phyloP scores from a whole-genome alignment of 2,329 filamentous ascomycete genomes.

The Colletotrichum salicis region DNA sequence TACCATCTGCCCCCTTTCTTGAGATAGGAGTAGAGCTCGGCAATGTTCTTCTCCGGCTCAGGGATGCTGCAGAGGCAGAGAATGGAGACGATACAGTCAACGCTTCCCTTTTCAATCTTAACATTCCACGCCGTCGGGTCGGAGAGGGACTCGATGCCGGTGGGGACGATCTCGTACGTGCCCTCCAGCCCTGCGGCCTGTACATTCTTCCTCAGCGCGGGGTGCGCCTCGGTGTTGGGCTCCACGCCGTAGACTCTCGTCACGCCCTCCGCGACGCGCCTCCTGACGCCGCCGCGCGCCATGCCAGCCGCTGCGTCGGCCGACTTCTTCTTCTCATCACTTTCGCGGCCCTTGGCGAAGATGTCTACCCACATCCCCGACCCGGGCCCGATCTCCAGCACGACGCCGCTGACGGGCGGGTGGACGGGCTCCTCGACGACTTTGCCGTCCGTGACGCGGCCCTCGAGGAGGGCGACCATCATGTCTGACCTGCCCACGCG shows the following conservation, averaged over 20 bases:
- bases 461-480: slow-evolving; percentile 66
- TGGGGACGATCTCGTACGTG: slow-evolving; percentile 70
- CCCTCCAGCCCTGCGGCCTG: slow-evolving; percentile 62
- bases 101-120: slow-evolving; percentile 59
- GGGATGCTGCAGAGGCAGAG: slow-evolving; percentile 74
- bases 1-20: slow-evolving; percentile 73
- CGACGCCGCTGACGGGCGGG: slow-evolving; percentile 58
- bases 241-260: slow-evolving; percentile 70
- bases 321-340: not conserved
- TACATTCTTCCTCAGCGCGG: slow-evolving; percentile 57
- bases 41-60: slow-evolving; percentile 65
- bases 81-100: slow-evolving; percentile 70
- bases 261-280: slow-evolving; percentile 27
- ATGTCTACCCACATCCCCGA: slow-evolving; percentile 69
- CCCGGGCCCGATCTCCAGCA: slow-evolving; percentile 72
- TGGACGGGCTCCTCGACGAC: slow-evolving; percentile 46
- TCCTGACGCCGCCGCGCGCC: slow-evolving; percentile 1
- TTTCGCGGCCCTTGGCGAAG: slow-evolving; percentile 47
- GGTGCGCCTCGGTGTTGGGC: slow-evolving; percentile 67
- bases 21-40: slow-evolving; percentile 65
- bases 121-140: slow-evolving; percentile 54
- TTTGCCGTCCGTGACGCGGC: slow-evolving; percentile 52
- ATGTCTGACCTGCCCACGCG: slow-evolving; percentile 52
- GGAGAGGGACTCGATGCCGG: slow-evolving; percentile 69
- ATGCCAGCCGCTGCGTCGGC: slow-evolving; percentile 22